These are phyloP conservation scores for Tephrocybe sp. DNA, from an alignment of 768 basidiomycete genomes.

Conservation along the genomic window DNA sequence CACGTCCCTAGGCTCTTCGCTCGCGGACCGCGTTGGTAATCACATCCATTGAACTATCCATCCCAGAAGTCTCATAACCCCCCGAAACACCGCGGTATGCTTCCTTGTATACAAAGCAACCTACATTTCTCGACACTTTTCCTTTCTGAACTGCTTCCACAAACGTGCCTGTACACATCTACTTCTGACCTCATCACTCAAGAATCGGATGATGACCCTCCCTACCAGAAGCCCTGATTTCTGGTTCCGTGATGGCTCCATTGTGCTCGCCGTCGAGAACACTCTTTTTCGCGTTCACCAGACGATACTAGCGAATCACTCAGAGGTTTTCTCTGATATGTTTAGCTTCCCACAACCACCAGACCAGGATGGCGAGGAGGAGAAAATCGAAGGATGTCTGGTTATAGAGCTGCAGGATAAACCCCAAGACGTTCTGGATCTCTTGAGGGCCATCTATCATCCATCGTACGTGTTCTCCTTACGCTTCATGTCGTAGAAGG, in stretches of 20 bases:
- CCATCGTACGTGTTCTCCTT: constrained; percentile 31
- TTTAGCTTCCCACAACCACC: constrained; percentile 56
- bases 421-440: constrained; percentile 42
- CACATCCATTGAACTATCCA: neutral
- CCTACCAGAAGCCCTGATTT: constrained; percentile 24
- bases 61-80: neutral
- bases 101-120: no score
- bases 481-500: neutral
- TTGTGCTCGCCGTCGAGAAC: constrained; percentile 34
- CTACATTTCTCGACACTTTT: no score
- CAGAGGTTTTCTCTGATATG: constrained; percentile 62
- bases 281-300: constrained; percentile 45
- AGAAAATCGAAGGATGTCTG: constrained; percentile 45
- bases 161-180: no score
- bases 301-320: constrained; percentile 48
- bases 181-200: no score
- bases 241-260: constrained; percentile 45
- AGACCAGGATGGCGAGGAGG: constrained; percentile 18
- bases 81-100: no score
- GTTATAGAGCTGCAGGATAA: constrained; percentile 48
- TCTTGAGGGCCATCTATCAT: constrained; percentile 51
- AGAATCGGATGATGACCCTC: neutral
- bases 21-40: neutral
- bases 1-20: neutral
- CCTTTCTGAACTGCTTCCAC: no score